phyloP scores from a whole-genome alignment of 2,329 filamentous ascomycete genomes.

The Trichoderma sp. region DNA sequence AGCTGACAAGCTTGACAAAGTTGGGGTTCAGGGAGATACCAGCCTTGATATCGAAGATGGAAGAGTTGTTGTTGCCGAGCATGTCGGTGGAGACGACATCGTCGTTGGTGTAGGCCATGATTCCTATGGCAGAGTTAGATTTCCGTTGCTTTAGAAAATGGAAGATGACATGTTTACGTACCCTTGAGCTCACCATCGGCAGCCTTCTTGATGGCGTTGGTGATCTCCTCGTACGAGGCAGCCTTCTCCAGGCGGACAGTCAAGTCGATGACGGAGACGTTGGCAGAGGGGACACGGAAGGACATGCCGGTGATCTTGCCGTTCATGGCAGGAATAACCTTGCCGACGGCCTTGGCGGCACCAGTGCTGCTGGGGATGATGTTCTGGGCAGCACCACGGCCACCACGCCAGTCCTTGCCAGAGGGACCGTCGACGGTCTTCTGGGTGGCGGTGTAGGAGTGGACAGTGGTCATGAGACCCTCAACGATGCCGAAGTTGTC shows the following conservation, averaged over 20 bases:
- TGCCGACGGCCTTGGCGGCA: conserved; percentile 99
- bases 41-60: conserved; percentile 99
- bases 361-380: conserved; percentile 99
- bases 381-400: conserved; percentile 98
- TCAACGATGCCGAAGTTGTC: conserved; percentile 97
- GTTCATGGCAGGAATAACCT: conserved; percentile 97
- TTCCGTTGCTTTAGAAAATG: background rate
- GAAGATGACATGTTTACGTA: conserved; percentile 45
- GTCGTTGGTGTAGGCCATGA: conserved; percentile 95
- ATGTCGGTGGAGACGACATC: conserved; percentile 93
- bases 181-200: conserved; percentile 83
- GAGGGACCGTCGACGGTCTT: conserved; percentile 99
- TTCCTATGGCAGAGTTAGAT: conserved; percentile 53
- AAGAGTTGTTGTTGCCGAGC: conserved; percentile 89
- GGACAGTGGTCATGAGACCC: conserved; percentile 99
- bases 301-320: conserved; percentile 99
- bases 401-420: conserved; percentile 98
- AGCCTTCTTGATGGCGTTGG: conserved; percentile 84
- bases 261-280: conserved; percentile 98
- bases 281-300: conserved; percentile 97
- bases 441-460: conserved; percentile 99
- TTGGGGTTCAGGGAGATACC: conserved; percentile 98
- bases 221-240: conserved; percentile 89
- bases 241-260: conserved; percentile 92
- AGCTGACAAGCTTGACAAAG: conserved; percentile 97